Percentiles rank a stretch among this genome's conserved stretches.
These are phyloP conservation scores for Picocystis sp. DNA, from an alignment of 163 green algal genomes.

Conservation along the genomic window DNA sequence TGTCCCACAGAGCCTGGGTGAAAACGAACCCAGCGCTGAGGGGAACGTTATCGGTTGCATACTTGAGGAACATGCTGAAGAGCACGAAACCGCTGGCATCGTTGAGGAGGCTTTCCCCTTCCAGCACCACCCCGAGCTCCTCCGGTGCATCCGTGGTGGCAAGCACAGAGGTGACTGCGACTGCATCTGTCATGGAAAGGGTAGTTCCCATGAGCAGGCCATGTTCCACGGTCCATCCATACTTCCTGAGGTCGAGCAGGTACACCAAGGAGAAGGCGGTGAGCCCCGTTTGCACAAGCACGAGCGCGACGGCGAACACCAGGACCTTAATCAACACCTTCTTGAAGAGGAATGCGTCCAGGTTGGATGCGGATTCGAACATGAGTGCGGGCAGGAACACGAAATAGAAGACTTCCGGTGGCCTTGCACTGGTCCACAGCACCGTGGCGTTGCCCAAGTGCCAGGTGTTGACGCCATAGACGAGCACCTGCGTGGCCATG, in stretches of 20 bases:
- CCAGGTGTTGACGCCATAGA: constrained; percentile 41
- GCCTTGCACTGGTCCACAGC: constrained; percentile 36
- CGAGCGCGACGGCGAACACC: constrained; percentile 66
- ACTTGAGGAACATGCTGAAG: constrained; percentile 42
- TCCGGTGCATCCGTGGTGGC: constrained; percentile 29
- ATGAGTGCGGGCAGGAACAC: constrained; percentile 76
- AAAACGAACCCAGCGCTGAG: no score
- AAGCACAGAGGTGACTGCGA: constrained; percentile 54
- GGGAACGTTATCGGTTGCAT: no score
- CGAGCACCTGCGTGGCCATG: constrained; percentile 14
- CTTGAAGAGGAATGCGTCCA: constrained; percentile 77
- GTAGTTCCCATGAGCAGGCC: constrained; percentile 66
- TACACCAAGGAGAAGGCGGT: constrained; percentile 67
- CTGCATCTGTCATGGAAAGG: constrained; percentile 66
- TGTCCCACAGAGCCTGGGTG: no score
- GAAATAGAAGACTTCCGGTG: constrained; percentile 70
- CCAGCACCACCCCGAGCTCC: constrained; percentile 45
- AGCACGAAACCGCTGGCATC: constrained; percentile 59
- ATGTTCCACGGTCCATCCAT: constrained; percentile 44
- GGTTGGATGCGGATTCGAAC: constrained; percentile 59
- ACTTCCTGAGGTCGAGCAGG: constrained; percentile 40
- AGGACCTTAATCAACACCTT: constrained; percentile 52
- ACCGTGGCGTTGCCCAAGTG: constrained; percentile 54
- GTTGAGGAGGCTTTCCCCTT: constrained; percentile 79
- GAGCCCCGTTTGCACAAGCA: constrained; percentile 39